Conservation (phyloP, 352 stramenopile genomes). For the Thalassiosira hispida region DNA sequence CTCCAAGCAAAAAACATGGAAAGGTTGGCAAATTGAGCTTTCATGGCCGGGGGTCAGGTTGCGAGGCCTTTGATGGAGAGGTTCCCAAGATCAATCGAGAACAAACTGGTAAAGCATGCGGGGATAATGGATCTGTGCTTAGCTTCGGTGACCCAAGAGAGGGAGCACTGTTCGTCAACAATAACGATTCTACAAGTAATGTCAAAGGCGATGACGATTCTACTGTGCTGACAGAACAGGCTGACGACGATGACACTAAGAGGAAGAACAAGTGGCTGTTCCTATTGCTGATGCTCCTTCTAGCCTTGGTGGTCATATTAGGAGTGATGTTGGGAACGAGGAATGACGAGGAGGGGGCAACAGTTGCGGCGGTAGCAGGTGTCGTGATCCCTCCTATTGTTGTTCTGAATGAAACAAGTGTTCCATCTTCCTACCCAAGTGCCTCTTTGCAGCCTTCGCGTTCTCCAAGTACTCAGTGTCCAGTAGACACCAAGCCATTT, state of each 20-base stretch:
- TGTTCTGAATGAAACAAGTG: background rate
- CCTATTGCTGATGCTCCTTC: conserved; percentile 20
- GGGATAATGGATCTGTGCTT: background rate
- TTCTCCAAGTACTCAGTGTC: background rate
- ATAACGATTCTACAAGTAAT: background rate
- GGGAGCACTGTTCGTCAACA: conserved; percentile 17
- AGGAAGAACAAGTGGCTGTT: conserved; percentile 20
- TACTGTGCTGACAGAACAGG: background rate
- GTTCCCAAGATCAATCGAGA: background rate
- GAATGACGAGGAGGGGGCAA: background rate
- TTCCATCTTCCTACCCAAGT: conserved; percentile 11
- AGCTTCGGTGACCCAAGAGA: background rate
- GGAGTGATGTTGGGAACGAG: conserved; percentile 22
- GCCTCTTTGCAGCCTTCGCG: background rate
- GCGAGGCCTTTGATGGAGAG: conserved; percentile 12
- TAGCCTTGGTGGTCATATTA: conserved; percentile 23
- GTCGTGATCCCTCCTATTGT: conserved; percentile 2
- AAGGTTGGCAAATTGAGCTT: conserved; percentile 25
- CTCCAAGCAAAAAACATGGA: background rate
- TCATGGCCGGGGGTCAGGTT: background rate
- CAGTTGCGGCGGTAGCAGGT: background rate
- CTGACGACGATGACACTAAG: background rate
- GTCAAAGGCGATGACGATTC: background rate
- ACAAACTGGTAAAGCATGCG: background rate
- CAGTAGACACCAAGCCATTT: background rate